Evolutionary conservation across 305 asterid species (phyloP), one percentile per base, ranked within the genome.

Genomic region (Fraxinus paxiana): DNA sequence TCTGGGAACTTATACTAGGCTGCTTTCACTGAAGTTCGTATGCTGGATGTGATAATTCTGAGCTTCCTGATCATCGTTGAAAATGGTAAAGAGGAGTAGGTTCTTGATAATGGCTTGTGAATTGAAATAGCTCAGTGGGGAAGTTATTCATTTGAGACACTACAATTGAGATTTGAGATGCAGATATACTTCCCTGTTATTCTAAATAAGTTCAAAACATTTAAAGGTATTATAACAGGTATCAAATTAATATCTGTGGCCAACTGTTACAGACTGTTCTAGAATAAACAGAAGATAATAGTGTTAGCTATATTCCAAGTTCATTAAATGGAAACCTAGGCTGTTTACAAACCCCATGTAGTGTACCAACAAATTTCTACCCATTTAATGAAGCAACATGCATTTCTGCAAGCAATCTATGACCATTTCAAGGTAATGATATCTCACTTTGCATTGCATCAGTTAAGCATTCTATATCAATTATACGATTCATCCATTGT

Each of bases 261-360:
- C 37, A 28, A 67, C 35, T 13, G 20, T 28, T 28, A 28, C 37
- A 13, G 38, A 67, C 37, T 67, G 74, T 67, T 61, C n/a, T 61
- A 61, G 70, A 5, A 30, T 67, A 28, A 13, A 26, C 41, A 13
- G 74, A 67, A 13, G 38, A 5, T 13, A 67, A 28, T 12, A 28
- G 37, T 13, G 74, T 67, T 30, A 67, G 74, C 38, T 67, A 13
- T 67, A 67, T 30, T 26, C 74, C 74, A 30, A 30, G 74, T 67
- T 67, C 74, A 26, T 28, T 67, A 67, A 67, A 67, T 67, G 41
- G 41, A 67, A 67, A 67, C 38, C 74, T 67, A 67, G 74, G 74
- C 74, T 67, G 74, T 67, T 26, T 30, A 67, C 18, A 28, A 59
- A 22, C 6, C 70, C 31, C n/a, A 8, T 61, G 70, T 8, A 67